Evolutionary conservation across 164 flowering plant species (phyloP).

Genomic region (Magnolia changhungtana): DNA sequence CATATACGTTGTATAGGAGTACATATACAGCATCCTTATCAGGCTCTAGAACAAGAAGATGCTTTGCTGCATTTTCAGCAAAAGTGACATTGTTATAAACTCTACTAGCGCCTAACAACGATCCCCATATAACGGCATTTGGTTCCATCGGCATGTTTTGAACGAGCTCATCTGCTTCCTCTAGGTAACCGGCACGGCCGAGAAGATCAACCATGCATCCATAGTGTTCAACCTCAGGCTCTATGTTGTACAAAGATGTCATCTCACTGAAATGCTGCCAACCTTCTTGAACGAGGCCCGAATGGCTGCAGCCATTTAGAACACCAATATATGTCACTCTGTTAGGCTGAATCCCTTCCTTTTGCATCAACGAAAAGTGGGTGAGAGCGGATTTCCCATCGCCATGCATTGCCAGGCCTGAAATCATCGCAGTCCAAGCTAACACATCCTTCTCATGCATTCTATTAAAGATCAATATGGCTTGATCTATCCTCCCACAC

Average conservation of each 20-base stretch:
- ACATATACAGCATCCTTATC: constrained; percentile 21
- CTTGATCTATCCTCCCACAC: constrained; percentile 46
- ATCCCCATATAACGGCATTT: constrained; percentile 20
- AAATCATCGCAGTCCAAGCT: constrained; percentile 12
- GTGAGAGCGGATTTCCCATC: constrained; percentile 5
- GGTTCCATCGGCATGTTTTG: constrained; percentile 21
- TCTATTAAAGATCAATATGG: constrained; percentile 1
- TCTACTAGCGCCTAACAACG: constrained; percentile 23
- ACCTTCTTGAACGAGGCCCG: constrained; percentile 12
- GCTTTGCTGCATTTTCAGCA: constrained; percentile 16
- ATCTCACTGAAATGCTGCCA: constrained; percentile 13
- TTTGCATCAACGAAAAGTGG: constrained; percentile 10
- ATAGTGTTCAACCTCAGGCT: constrained; percentile 11
- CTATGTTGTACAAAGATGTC: constrained; percentile 3
- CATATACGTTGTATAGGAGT: constrained; percentile 22
- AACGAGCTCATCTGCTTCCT: constrained; percentile 9
- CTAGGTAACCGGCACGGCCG: constrained; percentile 2
- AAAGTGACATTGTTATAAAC: constrained; percentile 10
- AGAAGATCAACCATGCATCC: constrained; percentile 7
- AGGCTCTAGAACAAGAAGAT: constrained; percentile 19
- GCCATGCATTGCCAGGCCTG: constrained; percentile 9
- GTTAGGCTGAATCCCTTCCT: constrained; percentile 7
- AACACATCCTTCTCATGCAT: constrained; percentile 14
- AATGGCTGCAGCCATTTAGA: constrained; percentile 11
- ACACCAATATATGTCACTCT: constrained; percentile 3